Base-by-base conservation (phyloP, 768 basidiomycete genomes). In the Cystofilobasidium capitatum region DNA sequence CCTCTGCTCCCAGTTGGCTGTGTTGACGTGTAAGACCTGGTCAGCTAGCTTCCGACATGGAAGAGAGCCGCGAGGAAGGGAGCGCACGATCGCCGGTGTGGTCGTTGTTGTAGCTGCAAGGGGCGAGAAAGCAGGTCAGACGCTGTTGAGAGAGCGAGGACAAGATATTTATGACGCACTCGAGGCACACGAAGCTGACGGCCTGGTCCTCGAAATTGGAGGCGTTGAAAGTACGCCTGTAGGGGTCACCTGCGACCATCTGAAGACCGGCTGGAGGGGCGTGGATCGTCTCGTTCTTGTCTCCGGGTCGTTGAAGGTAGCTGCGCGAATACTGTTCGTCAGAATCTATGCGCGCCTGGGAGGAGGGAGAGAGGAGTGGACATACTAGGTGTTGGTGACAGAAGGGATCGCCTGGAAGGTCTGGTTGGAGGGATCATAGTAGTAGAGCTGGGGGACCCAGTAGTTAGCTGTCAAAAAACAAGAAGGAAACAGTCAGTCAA, bases 201-300 rank as follows among this genome's bases (percentile, higher is more conserved):
- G 65, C 76, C 71, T 33, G 77, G 29, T 35, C 82, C 79, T 47
- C 83, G 66, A 64, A 76, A 73, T 66, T 70, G 76, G 69, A 78
- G 17, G 79, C 60, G 68, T 84, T 78, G 74, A 82, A 83, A 24
- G 80, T 79, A 47, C 83, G 79, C 44, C 82, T 74, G 39, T 78
- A 77, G 1, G 79, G 79, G 71, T 78, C 75, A 26, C 68, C 79
- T 16, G 72, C 69, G 40, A 79, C 49, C 78, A 80, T 80, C 42
- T 74, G 69, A 31, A 79, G 74, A 22, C 78, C 78, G 22, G 74
- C 72, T 1, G 78, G 79, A 72, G 78, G 79, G 4, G 78, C 78
- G 13, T 63, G 55, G 42, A 79, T 73, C 36, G 69, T 72, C 36
- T 73, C 75, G 64, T 77, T 75, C 64, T 72, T 71, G 51, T 63